A percentile compares a stretch with the other conserved stretches of the same genome.
Conservation (phyloP, 352 stramenopile genomes). For the Globisporangium cederbergense region DNA sequence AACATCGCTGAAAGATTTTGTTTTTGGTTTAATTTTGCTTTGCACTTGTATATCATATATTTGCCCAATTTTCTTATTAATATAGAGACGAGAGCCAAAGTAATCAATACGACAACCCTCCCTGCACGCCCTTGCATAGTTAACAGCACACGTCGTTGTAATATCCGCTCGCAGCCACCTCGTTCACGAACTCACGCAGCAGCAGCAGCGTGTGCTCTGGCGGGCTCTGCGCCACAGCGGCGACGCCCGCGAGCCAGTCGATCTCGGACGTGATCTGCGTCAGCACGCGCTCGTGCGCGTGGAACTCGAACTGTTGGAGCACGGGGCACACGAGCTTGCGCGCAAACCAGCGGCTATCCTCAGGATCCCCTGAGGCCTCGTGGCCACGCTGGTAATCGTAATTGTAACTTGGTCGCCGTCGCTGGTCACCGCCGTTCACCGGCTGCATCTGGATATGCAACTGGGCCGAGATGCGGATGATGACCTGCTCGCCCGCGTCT, state of each 20-base stretch:
- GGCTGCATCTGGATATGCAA: constrained; percentile 23
- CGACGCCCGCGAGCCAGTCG: constrained; percentile 33
- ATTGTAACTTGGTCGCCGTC: not conserved
- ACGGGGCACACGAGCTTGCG: constrained; percentile 26
- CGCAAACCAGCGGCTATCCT: not conserved
- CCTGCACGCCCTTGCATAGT: no score
- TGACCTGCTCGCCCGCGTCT: constrained; percentile 29
- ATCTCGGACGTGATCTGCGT: constrained; percentile 47
- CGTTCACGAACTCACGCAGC: constrained; percentile 10
- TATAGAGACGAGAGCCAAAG: no score
- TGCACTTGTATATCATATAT: no score
- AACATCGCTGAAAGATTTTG: no score
- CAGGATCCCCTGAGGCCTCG: not conserved
- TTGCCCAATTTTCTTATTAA: no score
- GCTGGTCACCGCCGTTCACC: constrained; percentile 9
- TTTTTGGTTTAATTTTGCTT: no score
- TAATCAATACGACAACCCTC: no score
- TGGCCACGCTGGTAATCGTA: not conserved
- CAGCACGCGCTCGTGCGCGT: constrained; percentile 20
- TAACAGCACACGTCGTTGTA: no score
- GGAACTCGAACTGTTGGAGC: constrained; percentile 46
- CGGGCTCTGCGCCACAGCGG: constrained; percentile 17
- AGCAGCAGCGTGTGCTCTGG: constrained; percentile 24
- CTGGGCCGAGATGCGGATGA: constrained; percentile 29
- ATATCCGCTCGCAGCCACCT: not conserved